These are phyloP conservation scores for Lunasporangiospora selenospora DNA, from an alignment of 192 early-diverging fungal genomes.

Conservation along the genomic window DNA sequence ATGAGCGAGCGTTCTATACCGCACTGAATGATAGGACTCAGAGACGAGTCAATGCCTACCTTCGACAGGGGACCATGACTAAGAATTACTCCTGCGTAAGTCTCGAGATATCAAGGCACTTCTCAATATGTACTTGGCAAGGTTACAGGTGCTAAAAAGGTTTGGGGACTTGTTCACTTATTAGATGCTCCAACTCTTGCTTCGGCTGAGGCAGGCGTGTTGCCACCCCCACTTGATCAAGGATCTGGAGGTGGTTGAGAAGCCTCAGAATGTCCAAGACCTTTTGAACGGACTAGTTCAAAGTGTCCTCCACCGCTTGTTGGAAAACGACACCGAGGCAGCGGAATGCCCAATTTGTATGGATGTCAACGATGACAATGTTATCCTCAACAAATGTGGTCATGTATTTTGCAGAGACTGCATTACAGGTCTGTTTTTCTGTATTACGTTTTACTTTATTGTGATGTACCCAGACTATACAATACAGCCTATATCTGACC, in stretches of 20 bases:
- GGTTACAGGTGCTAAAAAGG: background rate
- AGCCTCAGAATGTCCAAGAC: background rate
- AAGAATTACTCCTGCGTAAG: conserved; percentile 48
- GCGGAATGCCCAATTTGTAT: conserved; percentile 7
- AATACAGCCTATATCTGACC: background rate
- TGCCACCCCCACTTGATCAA: conserved; percentile 41
- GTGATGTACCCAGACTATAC: background rate
- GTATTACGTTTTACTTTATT: background rate
- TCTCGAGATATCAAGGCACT: no score
- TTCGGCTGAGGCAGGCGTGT: conserved; percentile 50
- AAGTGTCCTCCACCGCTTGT: background rate
- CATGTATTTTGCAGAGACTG: background rate
- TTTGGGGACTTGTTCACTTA: background rate
- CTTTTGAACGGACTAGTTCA: background rate
- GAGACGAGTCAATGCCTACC: conserved; percentile 34
- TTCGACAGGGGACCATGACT: conserved; percentile 43
- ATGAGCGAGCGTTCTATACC: conserved; percentile 63
- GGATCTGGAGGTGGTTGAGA: conserved; percentile 4
- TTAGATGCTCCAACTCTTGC: conserved; percentile 41
- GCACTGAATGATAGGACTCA: conserved; percentile 11
- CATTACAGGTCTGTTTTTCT: background rate
- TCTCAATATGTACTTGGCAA: no score
- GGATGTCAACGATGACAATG: background rate
- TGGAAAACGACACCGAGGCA: background rate
- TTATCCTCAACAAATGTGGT: no score